These are phyloP conservation scores for Pleurotus tuber-regium DNA, from an alignment of 768 basidiomycete species.

Conservation along the genomic window DNA sequence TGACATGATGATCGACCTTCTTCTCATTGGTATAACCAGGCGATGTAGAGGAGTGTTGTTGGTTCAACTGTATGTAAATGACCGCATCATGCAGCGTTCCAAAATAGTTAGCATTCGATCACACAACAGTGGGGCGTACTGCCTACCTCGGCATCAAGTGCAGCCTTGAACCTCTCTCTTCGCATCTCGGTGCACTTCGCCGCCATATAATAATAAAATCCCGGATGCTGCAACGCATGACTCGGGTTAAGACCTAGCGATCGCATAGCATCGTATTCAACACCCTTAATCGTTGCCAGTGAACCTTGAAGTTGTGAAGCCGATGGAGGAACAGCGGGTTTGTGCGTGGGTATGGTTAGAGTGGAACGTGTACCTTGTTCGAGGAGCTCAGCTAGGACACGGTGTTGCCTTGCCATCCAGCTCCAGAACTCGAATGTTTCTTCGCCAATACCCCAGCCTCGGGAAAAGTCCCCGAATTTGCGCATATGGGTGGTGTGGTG, in stretches of 20 bases:
- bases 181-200: constrained; percentile 83
- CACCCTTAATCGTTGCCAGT: constrained; percentile 11
- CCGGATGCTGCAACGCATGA: constrained; percentile 85
- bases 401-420: constrained; percentile 91
- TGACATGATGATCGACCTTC: constrained; percentile 83
- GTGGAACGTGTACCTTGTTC: constrained; percentile 74
- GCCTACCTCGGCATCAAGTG: constrained; percentile 56
- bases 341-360: constrained; percentile 59
- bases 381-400: constrained; percentile 86
- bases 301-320: constrained; percentile 14
- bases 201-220: constrained; percentile 89
- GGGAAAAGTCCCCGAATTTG: constrained; percentile 81
- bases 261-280: constrained; percentile 56
- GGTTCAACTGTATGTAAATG: constrained; percentile 19
- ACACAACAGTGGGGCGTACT: not conserved
- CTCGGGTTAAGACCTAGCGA: constrained; percentile 74
- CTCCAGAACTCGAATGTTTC: constrained; percentile 98
- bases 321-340: constrained; percentile 35
- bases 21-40: constrained; percentile 88
- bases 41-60: constrained; percentile 35
- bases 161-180: constrained; percentile 60
- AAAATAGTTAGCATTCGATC: too few relatives aligned
- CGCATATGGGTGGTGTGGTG: constrained; percentile 86
- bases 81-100: too few relatives aligned
- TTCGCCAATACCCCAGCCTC: constrained; percentile 94